These are phyloP conservation scores for Trichoderma polysporum DNA, from an alignment of 2,329 filamentous ascomycete genomes.

Conservation along the genomic window DNA sequence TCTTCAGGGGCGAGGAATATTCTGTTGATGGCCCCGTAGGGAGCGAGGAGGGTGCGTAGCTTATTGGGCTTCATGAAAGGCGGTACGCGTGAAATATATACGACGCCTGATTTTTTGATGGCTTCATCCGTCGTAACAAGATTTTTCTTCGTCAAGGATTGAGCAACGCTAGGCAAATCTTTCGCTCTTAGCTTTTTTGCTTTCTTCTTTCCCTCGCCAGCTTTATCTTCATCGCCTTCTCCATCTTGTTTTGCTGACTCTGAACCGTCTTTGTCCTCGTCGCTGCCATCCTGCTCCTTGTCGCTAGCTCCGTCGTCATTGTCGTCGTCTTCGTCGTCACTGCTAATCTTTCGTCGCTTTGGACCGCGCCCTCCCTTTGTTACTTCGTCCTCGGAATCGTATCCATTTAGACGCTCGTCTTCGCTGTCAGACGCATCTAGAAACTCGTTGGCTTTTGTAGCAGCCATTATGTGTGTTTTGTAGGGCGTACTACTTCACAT, in stretches of 20 bases:
- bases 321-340: conserved; percentile 40
- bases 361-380: conserved; percentile 61
- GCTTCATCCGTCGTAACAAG: conserved; percentile 63
- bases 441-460: conserved; percentile 71
- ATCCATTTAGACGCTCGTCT: conserved; percentile 57
- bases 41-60: conserved; percentile 70
- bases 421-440: conserved; percentile 61
- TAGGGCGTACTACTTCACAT: background rate
- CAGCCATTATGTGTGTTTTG: conserved; percentile 51
- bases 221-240: conserved; percentile 26
- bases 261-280: conserved; percentile 29
- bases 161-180: conserved; percentile 50
- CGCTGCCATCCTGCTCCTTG: conserved; percentile 34
- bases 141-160: conserved; percentile 64
- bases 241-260: conserved; percentile 27
- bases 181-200: conserved; percentile 32
- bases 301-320: conserved; percentile 33
- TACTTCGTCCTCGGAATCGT: conserved; percentile 69
- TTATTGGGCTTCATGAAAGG: conserved; percentile 87
- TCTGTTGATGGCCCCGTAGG: conserved; percentile 73
- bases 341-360: conserved; percentile 63
- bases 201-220: conserved; percentile 20
- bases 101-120: conserved; percentile 71
- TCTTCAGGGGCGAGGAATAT: conserved; percentile 80
- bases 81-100: conserved; percentile 81